Evolutionary conservation across 2,329 filamentous ascomycete species (phyloP).

Genomic region (Alternaria arbusti): DNA sequence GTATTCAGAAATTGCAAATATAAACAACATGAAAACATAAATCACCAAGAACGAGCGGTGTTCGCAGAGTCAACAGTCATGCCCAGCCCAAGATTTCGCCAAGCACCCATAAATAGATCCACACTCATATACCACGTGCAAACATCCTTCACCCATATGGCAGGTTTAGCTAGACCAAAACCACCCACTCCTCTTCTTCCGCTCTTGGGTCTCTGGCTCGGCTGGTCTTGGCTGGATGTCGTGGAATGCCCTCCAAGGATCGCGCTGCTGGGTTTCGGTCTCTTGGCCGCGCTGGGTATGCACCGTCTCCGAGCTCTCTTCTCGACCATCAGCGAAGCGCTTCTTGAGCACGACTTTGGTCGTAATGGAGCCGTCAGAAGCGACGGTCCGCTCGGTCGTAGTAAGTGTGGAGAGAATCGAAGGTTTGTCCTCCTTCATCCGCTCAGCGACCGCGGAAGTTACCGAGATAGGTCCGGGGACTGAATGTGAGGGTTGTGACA

Average conservation of each 20-base stretch:
- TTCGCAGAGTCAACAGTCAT: neutral
- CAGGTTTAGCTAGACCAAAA: slow-evolving; percentile 36
- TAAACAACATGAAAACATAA: neutral
- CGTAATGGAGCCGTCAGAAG: slow-evolving; percentile 64
- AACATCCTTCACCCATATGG: neutral
- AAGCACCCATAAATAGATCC: neutral
- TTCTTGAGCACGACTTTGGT: slow-evolving; percentile 65
- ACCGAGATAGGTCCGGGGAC: slow-evolving; percentile 10
- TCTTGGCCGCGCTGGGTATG: slow-evolving; percentile 51
- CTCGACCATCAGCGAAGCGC: slow-evolving; percentile 65
- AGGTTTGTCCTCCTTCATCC: slow-evolving; percentile 21
- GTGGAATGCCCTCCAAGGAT: slow-evolving; percentile 19
- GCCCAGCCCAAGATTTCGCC: neutral
- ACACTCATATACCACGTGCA: neutral
- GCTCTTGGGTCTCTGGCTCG: slow-evolving; percentile 10
- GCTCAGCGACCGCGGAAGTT: slow-evolving; percentile 9
- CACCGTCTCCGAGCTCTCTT: slow-evolving; percentile 64
- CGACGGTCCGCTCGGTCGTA: slow-evolving; percentile 61
- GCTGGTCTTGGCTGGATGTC: slow-evolving; percentile 9
- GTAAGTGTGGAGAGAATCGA: slow-evolving; percentile 63
- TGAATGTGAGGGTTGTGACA: neutral
- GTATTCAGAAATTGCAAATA: neutral
- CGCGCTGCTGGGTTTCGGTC: slow-evolving; percentile 1
- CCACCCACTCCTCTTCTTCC: slow-evolving; percentile 34
- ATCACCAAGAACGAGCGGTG: neutral